Evolutionary conservation across 768 basidiomycete species (phyloP).

Genomic region (Fibroporia radiculosa): DNA sequence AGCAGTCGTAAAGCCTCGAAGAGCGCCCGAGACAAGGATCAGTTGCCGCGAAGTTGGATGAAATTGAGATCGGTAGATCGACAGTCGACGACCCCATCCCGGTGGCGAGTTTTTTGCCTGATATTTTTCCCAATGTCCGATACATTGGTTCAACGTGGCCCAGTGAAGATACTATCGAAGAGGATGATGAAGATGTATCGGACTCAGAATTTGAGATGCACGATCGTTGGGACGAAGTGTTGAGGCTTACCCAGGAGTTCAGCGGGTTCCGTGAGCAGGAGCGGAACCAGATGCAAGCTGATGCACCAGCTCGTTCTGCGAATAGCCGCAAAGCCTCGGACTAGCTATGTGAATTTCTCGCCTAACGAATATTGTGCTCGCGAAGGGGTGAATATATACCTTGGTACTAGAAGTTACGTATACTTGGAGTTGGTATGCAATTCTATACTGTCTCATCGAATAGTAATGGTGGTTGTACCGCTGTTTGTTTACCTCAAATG

Average conservation of each 20-base stretch:
- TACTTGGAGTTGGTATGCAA: no score
- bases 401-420: no score
- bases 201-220: not conserved
- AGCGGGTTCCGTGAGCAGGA: not conserved
- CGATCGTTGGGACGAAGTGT: slow-evolving; percentile 11
- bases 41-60: not conserved
- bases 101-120: slow-evolving; percentile 2
- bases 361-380: no score
- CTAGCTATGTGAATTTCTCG: no score
- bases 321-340: no score
- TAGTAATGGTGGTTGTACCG: no score
- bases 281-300: not conserved
- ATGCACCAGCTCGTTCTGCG: no score
- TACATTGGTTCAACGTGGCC: not conserved
- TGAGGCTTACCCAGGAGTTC: slow-evolving; percentile 3
- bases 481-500: no score
- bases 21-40: not conserved
- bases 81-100: not conserved
- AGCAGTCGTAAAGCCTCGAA: not conserved
- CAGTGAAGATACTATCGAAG: not conserved
- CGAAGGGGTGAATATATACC: no score
- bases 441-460: no score
- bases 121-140: not conserved
- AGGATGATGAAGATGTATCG: slow-evolving; percentile 9
- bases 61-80: not conserved